Base-by-base conservation (phyloP, 2,329 filamentous ascomycete species). In the Claviceps sp. region DNA sequence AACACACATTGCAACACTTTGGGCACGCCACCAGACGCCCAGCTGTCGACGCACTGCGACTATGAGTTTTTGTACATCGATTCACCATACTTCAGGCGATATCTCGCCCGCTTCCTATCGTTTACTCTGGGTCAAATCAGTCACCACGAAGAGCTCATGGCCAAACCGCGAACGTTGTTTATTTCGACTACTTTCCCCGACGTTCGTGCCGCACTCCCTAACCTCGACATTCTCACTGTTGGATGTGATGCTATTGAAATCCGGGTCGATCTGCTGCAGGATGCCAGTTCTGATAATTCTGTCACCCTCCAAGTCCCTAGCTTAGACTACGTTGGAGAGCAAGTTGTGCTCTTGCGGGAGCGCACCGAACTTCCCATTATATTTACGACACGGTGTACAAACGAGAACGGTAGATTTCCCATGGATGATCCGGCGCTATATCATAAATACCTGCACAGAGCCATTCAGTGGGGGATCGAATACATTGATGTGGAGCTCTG, bases 121-220 rank as follows among this genome's bases (percentile, higher is more conserved):
- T 84, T 93, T 62, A 82, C 85, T 5, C 71, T 93, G 26, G 88
- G 88, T 9, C 87, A 93, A 68, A 83, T 85, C 57, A 84, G 80
- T 61, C 84, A 85, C 52, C 87, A 94, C 63, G 82, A 85, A 59
- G 83, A 86, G 52, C 71, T 94, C 41, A 83, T 84, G 72, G 80
- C 82, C 49, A 93, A 93, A 63, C 76, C 80, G 42, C 78, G 87
- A 61, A 93, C 87, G 0, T 90, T 87, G 59, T 82, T 93, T 62
- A 89, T 94, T 57, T 93, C 88, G 4, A 93, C 87, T 1, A 94
- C 89, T 0, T 94, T 94, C 58, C 85, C 88, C 0, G 87, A 95
- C 63, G 85, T 95, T 8, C 84, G 84, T 55, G 84, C 86, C 4
- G 88, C 88, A 8, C 72, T 94, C 47, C 85, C 87, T 1, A 93